Base-by-base conservation (phyloP, 495 filamentous ascomycete species). In the Mycothermus thermophilus region DNA sequence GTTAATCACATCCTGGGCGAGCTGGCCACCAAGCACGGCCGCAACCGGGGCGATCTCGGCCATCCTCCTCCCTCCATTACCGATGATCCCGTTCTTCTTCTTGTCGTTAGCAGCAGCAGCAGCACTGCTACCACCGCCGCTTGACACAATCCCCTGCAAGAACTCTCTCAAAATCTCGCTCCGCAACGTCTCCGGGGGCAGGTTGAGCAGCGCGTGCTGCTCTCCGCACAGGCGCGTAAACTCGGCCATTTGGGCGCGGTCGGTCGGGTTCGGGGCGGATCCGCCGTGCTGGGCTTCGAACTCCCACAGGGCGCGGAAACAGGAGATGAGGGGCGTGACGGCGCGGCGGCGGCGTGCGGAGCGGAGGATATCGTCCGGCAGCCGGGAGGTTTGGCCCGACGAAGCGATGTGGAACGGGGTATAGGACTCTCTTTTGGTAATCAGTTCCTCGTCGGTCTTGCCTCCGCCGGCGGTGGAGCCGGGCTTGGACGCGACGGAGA, bases 1-100 rank as follows among this genome's bases (percentile, higher is more conserved):
- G 42, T 95, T 96, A 57, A 97, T 96, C 13, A 93, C 84, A 52
- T 97, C 90, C 59, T 97, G 90, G 3, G 88, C 86, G 4, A 97
- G 64, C 48, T 82, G 73, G 1, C 86, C 90, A 17, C 90, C 90
- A 16, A 96, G 55, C 38, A 95, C 85, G 0, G 90, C 88, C 2
- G 85, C 77, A 8, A 92, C 83, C 15, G 90, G 85, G 19, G 80
- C 77, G 19, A 97, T 57, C 57, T 97, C 90, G n/a, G n/a, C n/a
- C n/a, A n/a, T n/a, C n/a, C n/a, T n/a, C n/a, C n/a, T n/a, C n/a
- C n/a, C n/a, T n/a, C n/a, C n/a, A n/a, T n/a, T n/a, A n/a, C n/a
- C n/a, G n/a, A n/a, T n/a, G n/a, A n/a, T n/a, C n/a, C n/a, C n/a
- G n/a, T n/a, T n/a, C n/a, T n/a, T n/a, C n/a, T n/a, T n/a, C n/a